phyloP scores from a whole-genome alignment of 495 filamentous ascomycete species.

The Penicillium canescens region DNA sequence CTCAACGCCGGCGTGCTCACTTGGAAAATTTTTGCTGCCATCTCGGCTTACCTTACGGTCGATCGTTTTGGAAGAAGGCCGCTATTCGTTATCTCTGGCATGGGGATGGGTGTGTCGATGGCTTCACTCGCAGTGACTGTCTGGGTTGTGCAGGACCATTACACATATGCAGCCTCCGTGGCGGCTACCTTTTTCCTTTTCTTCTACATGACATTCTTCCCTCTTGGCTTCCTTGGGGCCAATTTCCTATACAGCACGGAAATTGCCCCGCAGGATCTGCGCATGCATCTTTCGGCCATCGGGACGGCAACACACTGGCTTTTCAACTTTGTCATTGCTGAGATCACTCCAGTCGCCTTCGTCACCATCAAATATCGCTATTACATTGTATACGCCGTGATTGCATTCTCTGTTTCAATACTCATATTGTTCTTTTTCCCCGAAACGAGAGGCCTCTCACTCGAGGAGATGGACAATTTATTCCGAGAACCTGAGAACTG shows the following conservation, averaged over 20 bases:
- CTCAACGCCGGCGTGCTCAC: constrained; percentile 31
- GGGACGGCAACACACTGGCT: neutral
- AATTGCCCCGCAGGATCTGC: neutral
- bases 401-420: too few species aligned
- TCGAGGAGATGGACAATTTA: too few species aligned
- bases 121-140: too few species aligned
- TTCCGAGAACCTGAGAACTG: too few species aligned
- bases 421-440: too few species aligned
- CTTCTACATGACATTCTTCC: neutral
- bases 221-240: neutral
- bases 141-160: neutral
- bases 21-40: constrained; percentile 40
- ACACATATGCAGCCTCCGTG: neutral
- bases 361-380: too few species aligned
- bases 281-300: neutral
- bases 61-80: constrained; percentile 49
- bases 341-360: too few species aligned
- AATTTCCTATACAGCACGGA: neutral
- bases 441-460: too few species aligned
- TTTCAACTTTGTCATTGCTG: neutral
- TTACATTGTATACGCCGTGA: too few species aligned
- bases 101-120: too few species aligned
- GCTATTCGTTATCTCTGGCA: neutral
- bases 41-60: constrained; percentile 47
- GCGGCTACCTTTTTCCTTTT: constrained; percentile 28